Conservation (phyloP, 768 basidiomycete species). For the Mycena alexandri region DNA sequence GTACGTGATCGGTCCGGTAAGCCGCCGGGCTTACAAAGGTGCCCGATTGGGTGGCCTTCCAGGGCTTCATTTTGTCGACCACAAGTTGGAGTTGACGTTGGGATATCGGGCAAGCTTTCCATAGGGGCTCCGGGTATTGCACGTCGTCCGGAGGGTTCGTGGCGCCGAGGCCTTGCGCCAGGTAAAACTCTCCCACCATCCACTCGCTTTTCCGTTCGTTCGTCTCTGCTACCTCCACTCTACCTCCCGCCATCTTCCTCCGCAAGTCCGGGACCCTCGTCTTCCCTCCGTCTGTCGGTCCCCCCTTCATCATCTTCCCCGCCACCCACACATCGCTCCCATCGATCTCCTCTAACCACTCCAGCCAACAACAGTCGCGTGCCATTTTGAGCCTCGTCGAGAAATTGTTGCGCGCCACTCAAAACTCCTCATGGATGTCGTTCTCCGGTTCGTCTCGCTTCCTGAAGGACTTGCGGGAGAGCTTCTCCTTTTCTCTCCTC, state of each 20-base stretch:
- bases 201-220: neutral
- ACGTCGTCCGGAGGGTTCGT: neutral
- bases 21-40: too few species aligned
- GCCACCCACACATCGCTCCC: neutral
- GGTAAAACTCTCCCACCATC: constrained; percentile 3
- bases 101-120: too few species aligned
- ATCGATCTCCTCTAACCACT: neutral
- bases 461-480: neutral
- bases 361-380: neutral
- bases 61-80: constrained; percentile 39
- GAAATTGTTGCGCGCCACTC: neutral
- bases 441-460: neutral
- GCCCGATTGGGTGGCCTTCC: constrained; percentile 46
- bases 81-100: too few species aligned
- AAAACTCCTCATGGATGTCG: neutral
- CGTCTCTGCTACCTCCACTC: neutral
- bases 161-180: neutral
- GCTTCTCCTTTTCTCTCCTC: neutral
- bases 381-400: neutral
- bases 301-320: neutral
- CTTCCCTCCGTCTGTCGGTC: neutral
- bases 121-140: neutral
- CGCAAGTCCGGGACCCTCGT: neutral
- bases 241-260: neutral
- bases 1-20: too few species aligned